Conservation (phyloP, 441 rosid genomes). For the Mallotus japonicus region DNA sequence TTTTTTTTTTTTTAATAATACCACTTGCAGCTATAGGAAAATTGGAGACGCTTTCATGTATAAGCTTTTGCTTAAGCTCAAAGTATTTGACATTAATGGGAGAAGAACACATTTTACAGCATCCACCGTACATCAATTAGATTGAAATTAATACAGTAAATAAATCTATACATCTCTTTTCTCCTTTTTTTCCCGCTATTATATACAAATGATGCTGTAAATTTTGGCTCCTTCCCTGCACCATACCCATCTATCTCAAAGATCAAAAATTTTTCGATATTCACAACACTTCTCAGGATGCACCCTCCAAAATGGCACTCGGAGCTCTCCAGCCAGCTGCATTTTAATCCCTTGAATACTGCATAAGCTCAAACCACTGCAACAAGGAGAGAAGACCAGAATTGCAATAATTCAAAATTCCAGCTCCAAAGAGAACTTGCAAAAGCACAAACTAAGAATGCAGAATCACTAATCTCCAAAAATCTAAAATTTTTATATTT, state of each 20-base stretch:
- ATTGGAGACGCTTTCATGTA: neutral
- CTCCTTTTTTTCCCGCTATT: neutral
- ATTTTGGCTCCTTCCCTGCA: neutral
- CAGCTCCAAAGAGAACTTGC: neutral
- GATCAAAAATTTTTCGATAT: too few relatives aligned
- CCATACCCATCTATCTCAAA: neutral
- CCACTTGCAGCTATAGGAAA: neutral
- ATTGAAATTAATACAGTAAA: neutral
- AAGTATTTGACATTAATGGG: neutral
- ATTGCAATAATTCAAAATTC: neutral
- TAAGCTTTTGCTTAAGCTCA: neutral
- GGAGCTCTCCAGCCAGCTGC: neutral
- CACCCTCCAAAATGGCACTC: too few relatives aligned
- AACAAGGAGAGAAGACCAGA: neutral
- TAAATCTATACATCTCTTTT: neutral
- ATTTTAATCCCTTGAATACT: slow-evolving; percentile 54
- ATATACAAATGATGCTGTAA: neutral
- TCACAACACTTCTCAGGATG: too few relatives aligned
- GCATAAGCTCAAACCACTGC: slow-evolving; percentile 99
- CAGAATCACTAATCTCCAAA: neutral
- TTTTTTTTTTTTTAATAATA: too few relatives aligned
- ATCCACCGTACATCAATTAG: neutral
- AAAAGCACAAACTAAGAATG: neutral
- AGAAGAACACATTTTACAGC: neutral
- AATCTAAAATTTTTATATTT: neutral